Evolutionary conservation across 306 rosid genomes (phyloP).

Genomic region (Sicyos baderoa): DNA sequence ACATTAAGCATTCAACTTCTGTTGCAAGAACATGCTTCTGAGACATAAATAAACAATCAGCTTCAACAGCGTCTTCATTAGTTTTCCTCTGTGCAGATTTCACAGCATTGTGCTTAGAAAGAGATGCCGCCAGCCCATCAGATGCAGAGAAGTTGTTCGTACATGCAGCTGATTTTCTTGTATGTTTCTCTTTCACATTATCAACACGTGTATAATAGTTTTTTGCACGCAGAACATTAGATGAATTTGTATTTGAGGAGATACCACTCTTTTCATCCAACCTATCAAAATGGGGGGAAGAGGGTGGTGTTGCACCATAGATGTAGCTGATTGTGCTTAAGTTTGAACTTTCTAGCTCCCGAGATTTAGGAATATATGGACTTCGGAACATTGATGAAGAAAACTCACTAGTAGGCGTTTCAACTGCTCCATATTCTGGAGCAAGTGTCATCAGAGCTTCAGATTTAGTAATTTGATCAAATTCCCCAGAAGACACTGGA

Average conservation of each 20-base stretch:
- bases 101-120: slow-evolving; percentile 45
- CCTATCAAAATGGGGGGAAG: slow-evolving; percentile 63
- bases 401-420: slow-evolving; percentile 60
- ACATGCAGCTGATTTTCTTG: slow-evolving; percentile 33
- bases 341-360: slow-evolving; percentile 55
- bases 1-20: slow-evolving; percentile 67
- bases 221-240: slow-evolving; percentile 39
- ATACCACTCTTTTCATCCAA: slow-evolving; percentile 57
- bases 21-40: slow-evolving; percentile 70
- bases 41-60: slow-evolving; percentile 45
- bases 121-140: slow-evolving; percentile 46
- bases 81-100: slow-evolving; percentile 50
- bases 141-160: slow-evolving; percentile 32
- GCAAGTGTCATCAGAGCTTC: slow-evolving; percentile 97
- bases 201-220: slow-evolving; percentile 62
- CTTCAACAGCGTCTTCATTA: slow-evolving; percentile 47
- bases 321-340: slow-evolving; percentile 61
- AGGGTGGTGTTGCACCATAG: slow-evolving; percentile 83
- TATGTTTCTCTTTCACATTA: slow-evolving; percentile 50
- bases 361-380: slow-evolving; percentile 74
- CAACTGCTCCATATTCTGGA: slow-evolving; percentile 96
- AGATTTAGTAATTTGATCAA: slow-evolving; percentile 82
- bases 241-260: slow-evolving; percentile 37
- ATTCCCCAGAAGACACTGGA: slow-evolving; percentile 49
- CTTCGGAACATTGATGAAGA: slow-evolving; percentile 70